phyloP scores from a whole-genome alignment of 2,329 filamentous ascomycete genomes.

The Botrytis paeoniae region DNA sequence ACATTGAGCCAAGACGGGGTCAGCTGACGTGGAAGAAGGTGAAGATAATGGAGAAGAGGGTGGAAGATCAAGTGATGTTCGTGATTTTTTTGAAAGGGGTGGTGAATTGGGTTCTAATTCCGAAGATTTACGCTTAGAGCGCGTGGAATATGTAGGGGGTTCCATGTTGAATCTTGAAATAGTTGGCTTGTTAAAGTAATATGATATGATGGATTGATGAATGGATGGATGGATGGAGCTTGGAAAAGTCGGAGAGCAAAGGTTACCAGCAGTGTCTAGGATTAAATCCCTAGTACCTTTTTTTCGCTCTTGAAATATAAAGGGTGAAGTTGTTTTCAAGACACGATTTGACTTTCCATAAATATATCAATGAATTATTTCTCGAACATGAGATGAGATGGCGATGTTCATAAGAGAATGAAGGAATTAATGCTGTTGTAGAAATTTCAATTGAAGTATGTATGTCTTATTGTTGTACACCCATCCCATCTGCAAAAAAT shows the following conservation, averaged over 20 bases:
- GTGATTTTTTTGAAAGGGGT: slow-evolving; percentile 15
- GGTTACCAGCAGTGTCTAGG: neutral
- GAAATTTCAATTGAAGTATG: neutral
- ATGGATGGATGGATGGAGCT: neutral
- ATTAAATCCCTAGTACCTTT: slow-evolving; percentile 2
- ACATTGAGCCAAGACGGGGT: slow-evolving; percentile 13
- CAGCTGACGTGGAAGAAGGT: slow-evolving; percentile 16
- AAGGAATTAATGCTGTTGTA: neutral
- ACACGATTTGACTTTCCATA: too few relatives aligned
- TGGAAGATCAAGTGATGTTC: slow-evolving; percentile 8
- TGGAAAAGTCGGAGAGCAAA: slow-evolving; percentile 13
- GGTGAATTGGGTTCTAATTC: slow-evolving; percentile 10
- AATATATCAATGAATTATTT: neutral
- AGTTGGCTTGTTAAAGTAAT: neutral
- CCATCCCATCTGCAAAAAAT: slow-evolving; percentile 3
- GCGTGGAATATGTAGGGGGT: slow-evolving; percentile 18
- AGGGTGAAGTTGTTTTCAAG: neutral
- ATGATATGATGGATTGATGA: neutral
- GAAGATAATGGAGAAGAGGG: slow-evolving; percentile 17
- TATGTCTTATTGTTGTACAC: neutral
- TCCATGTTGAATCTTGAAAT: slow-evolving; percentile 5
- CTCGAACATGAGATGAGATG: neutral
- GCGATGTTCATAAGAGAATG: neutral
- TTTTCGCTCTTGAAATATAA: neutral
- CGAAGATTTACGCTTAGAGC: slow-evolving; percentile 17